These are phyloP conservation scores for Boechera stricta DNA, from an alignment of 345 rosid genomes.

Conservation along the genomic window DNA sequence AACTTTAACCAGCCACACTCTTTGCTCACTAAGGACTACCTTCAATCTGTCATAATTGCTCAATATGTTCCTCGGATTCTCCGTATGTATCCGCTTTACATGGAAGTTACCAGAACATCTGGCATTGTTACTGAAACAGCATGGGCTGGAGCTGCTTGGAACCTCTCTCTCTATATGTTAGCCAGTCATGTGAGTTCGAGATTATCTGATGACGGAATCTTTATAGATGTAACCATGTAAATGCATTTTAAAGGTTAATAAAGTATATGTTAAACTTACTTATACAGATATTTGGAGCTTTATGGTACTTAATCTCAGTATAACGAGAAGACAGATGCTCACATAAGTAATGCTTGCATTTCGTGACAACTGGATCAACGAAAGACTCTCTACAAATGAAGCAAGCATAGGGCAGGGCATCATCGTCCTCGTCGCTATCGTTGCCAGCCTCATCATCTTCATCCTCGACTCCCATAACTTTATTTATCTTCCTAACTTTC, in stretches of 20 bases:
- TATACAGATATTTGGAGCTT: slow-evolving; percentile 41
- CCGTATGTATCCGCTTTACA: no score
- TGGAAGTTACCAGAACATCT: slow-evolving; percentile 37
- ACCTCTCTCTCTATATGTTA: slow-evolving; percentile 46
- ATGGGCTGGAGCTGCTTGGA: slow-evolving; percentile 51
- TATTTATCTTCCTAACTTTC: slow-evolving; percentile 76
- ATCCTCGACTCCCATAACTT: slow-evolving; percentile 68
- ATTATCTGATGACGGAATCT: neutral
- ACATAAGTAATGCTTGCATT: slow-evolving; percentile 89
- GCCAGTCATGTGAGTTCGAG: slow-evolving; percentile 44
- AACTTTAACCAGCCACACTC: slow-evolving; percentile 5
- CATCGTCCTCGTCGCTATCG: slow-evolving; percentile 57
- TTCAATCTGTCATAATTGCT: slow-evolving; percentile 18
- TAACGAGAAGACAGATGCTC: slow-evolving; percentile 51
- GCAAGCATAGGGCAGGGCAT: slow-evolving; percentile 81
- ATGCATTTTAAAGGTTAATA: neutral
- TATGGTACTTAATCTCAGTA: slow-evolving; percentile 44
- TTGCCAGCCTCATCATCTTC: slow-evolving; percentile 52
- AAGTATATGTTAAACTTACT: slow-evolving; percentile 1
- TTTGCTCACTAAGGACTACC: slow-evolving; percentile 41
- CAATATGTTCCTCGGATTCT: neutral
- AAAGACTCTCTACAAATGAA: slow-evolving; percentile 80
- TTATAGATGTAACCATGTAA: neutral
- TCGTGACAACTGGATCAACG: slow-evolving; percentile 84
- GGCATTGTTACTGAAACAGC: slow-evolving; percentile 48